Evolutionary conservation across 2,329 filamentous ascomycete genomes (phyloP), one percentile per base, ranked within the genome.

Genomic region (Xylariaceae sp.): DNA sequence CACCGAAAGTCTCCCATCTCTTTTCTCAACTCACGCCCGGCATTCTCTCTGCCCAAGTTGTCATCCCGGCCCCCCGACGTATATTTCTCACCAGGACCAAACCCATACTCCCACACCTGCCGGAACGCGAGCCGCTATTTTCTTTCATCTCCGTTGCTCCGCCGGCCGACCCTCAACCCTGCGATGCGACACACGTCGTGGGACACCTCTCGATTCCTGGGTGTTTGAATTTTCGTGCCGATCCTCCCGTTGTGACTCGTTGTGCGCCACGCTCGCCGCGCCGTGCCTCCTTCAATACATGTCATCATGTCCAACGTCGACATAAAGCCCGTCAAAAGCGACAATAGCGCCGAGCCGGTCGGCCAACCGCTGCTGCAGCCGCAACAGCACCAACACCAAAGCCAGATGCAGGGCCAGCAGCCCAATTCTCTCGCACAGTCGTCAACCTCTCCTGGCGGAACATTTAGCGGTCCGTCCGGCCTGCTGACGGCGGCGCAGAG

Each of bases 291-390:
- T 13, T 51, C 21, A 36, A 16, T 22, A 15, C 36, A 15, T 34
- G n/a, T 53, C 55, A 53, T 49, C 48, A 61, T 60, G 59, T 42
- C 53, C 58, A 58, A 60, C 9, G 18, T 58, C 37, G 60, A 62
- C 16, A 39, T 47, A 18, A 60, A 59, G 30, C 44, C 50, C 21
- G 36, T 21, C 37, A 47, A 6, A 43, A 12, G 41, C 41, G 41
- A 43, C 13, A 29, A 26, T 16, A 12, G 43, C 50, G 34, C 49
- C 37, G 55, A 55, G 34, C 22, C 37, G 21, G 51, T 42, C 43
- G 57, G 43, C 18, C 51, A 55, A 22, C 58, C 48, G n/a, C 51
- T 49, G 39, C 40, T 56, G 9, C 53, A 55, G 15, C 47, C 39
- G 26, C 40, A 49, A 8, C 48, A 47, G 22, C 49, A 42, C 10